These are phyloP conservation scores for Cutaneotrichosporon sp. DNA, from an alignment of 1,284 basidiomycete species.

Conservation along the genomic window DNA sequence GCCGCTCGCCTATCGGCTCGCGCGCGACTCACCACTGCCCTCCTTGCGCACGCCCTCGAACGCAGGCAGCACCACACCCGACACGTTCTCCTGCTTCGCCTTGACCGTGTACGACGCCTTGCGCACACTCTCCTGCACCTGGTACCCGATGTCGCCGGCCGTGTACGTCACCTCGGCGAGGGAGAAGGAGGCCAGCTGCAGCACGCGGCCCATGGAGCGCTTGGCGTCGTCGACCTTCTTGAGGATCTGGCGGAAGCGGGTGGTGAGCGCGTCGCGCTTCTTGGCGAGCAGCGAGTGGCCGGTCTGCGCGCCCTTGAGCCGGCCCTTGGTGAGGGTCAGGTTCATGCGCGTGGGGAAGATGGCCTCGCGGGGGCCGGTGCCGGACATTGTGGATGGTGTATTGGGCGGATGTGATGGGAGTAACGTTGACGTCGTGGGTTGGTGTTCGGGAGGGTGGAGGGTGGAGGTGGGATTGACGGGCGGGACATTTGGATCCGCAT, in stretches of 20 bases:
- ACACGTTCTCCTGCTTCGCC: constrained; percentile 97
- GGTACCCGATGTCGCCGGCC: constrained; percentile 95
- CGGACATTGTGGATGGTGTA: constrained; percentile 67
- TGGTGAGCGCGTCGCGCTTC: constrained; percentile 94
- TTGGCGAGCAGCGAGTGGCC: constrained; percentile 96
- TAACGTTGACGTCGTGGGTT: constrained; percentile 6
- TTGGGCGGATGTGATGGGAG: neutral
- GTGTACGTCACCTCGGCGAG: constrained; percentile 98
- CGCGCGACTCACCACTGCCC: constrained; percentile 71
- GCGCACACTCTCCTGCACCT: constrained; percentile 69
- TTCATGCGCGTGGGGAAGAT: constrained; percentile 95
- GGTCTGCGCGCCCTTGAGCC: constrained; percentile 95
- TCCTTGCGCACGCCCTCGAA: constrained; percentile 86
- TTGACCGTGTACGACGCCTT: constrained; percentile 88
- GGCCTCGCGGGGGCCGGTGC: constrained; percentile 82
- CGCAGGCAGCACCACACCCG: constrained; percentile 93
- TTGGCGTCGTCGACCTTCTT: constrained; percentile 97
- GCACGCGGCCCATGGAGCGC: constrained; percentile 97
- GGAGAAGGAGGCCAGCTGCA: constrained; percentile 97
- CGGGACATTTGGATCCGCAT: constrained; percentile 16
- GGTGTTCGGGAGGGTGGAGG: neutral
- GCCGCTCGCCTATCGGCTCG: neutral
- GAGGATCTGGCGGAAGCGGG: constrained; percentile 85
- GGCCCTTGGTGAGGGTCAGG: constrained; percentile 87
- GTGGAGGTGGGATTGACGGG: neutral